A percentile compares a stretch with the other conserved stretches of the same genome.
Conservation (phyloP, 192 early-diverging fungal species). For the Paraglomus brasilianum region DNA sequence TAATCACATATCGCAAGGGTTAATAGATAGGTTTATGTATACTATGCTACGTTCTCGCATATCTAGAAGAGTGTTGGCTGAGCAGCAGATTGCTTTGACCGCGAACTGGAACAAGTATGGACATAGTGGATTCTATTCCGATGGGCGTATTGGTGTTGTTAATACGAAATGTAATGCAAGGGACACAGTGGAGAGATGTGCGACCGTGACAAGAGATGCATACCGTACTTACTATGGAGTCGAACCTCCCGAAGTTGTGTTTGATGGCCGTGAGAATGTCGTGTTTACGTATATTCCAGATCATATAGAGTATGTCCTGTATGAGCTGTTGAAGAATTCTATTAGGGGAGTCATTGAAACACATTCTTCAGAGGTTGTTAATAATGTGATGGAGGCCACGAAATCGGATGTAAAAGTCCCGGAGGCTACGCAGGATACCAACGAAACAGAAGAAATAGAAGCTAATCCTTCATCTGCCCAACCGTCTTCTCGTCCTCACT, state of each 20-base stretch:
- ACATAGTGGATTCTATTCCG: slow-evolving; percentile 41
- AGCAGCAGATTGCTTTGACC: slow-evolving; percentile 88
- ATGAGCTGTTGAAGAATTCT: slow-evolving; percentile 87
- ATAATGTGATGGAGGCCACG: too few relatives aligned
- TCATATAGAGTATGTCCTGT: slow-evolving; percentile 92
- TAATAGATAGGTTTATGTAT: slow-evolving; percentile 85
- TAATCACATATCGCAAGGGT: slow-evolving; percentile 60
- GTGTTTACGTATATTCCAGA: slow-evolving; percentile 92
- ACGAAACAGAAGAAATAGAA: too few relatives aligned
- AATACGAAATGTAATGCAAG: slow-evolving; percentile 62
- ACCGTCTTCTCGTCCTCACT: slow-evolving; percentile 7
- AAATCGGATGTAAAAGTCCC: too few relatives aligned
- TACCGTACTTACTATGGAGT: slow-evolving; percentile 30
- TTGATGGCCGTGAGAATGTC: slow-evolving; percentile 73
- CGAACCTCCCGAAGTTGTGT: slow-evolving; percentile 68
- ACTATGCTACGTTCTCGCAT: slow-evolving; percentile 88
- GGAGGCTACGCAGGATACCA: too few relatives aligned
- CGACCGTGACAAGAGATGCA: slow-evolving; percentile 36
- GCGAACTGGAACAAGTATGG: slow-evolving; percentile 51
- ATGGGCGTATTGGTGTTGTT: slow-evolving; percentile 70
- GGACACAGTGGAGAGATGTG: slow-evolving; percentile 47
- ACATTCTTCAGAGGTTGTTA: slow-evolving; percentile 45
- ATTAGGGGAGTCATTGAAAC: slow-evolving; percentile 69
- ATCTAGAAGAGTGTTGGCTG: slow-evolving; percentile 84
- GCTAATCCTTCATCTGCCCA: slow-evolving; percentile 27